Evolutionary conservation across 2,329 filamentous ascomycete genomes (phyloP), one percentile per base, ranked within the genome.

Genomic region (Penicillium psychrosexuale): DNA sequence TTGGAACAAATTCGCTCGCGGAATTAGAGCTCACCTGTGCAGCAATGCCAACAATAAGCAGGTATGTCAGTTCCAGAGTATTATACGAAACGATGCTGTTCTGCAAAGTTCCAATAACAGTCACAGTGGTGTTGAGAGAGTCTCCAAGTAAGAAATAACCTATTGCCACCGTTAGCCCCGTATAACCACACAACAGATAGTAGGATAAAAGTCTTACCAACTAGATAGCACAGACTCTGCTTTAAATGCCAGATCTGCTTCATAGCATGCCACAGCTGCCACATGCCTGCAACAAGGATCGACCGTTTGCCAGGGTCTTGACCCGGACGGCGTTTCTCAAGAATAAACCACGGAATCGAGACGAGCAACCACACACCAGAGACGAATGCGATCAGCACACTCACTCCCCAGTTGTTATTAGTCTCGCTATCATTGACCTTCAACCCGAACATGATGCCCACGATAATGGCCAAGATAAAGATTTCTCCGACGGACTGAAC

Each of bases 131-230:
- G 67, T 88, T 88, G 34, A 88, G 75, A 1, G 82, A 85, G 69
- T 89, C 86, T n/a, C 84, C 85, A 0, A 89, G 79, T 2, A 89
- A 75, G 66, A 89, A 88, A 65, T 87, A 89, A 3, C 79, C 78
- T 70, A 58, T 55, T 17, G 9, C 44, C 12, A 22, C n/a, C 8
- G 17, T 44, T 28, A 51, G 47, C 38, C 33, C 12, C 28, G 9
- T 50, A 13, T 22, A 45, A 27, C 8, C 13, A 24, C 7, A 31
- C 2, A 33, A 31, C 2, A 33, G 3, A 24, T 30, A 13, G 11
- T 11, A 36, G 3, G 24, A 12, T 9, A 15, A 12, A 24, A 37
- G 28, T 3, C 68, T 59, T 61, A 78, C 82, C 84, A 39, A 84
- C 78, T 0, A 89, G 78, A 67, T 88, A 89, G 17, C 87, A 74